Evolutionary conservation across 1,139 yeast genomes (phyloP), one percentile per base, ranked within the genome.

Genomic region (Pichia sp.): DNA sequence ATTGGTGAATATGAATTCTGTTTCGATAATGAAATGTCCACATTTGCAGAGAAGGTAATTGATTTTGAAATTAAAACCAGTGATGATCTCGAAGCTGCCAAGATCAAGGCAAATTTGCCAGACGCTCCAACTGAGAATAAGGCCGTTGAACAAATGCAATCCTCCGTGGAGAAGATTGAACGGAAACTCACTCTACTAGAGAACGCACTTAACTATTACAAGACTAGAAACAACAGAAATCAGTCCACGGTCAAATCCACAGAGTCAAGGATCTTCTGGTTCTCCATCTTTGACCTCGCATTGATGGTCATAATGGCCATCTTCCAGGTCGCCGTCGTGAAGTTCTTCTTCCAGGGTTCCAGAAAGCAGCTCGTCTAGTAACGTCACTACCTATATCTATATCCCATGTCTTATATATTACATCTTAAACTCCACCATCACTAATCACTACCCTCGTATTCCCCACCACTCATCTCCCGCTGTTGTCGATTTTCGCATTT

Each of bases 1-100:
- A 59, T 63, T 27, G 98, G 98, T 24, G 97, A 91, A 59, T 91
- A 88, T 64, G 86, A 84, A 58, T 82, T 91, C 59, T 91, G 98
- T 62, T 87, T 91, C 66, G 67, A 79, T 49, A 87, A 87, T 59
- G 84, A 78, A 42, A 80, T 82, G 86, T 79, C 94, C 7, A 80
- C 94, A 3, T 81, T 77, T 57, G 82, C 91, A 35, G 93, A 84
- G 53, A 88, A 88, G 62, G 78, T 82, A 41, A 81, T 91, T 50
- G 96, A 87, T 60, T 83, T 91, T 53, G 96, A 91, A 56, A 74
- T 91, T 52, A 72, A 69, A 40, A 63, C 71, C 39, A 78, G 75
- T 42, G 67, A 69, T 39, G 83, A 73, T 41, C n/a, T n/a, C 8
- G 44, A 33, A 21, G 30, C 30, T 16, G 23, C 30, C 4, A 23